Percentiles rank a stretch among this genome's conserved stretches.
Evolutionary conservation across 2,329 filamentous ascomycete genomes (phyloP).

Genomic region (Colletotrichum spaethianum): DNA sequence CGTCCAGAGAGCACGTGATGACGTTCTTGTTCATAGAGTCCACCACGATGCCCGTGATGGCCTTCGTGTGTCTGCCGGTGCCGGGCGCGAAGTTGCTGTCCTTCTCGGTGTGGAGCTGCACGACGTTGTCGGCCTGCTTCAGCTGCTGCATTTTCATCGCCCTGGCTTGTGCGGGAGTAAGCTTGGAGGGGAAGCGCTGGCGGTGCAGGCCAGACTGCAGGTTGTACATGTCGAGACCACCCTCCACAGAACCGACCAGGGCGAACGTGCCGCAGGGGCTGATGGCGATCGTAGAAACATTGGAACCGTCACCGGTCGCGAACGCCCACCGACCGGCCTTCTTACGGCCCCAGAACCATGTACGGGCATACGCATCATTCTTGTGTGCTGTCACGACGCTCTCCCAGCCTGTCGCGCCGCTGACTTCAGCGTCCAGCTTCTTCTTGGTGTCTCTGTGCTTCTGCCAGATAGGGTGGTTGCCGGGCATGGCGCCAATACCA

Average conservation of each 20-base stretch:
- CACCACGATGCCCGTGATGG: constrained; percentile 88
- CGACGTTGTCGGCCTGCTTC: constrained; percentile 70
- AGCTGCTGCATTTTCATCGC: constrained; percentile 78
- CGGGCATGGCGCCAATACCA: constrained; percentile 87
- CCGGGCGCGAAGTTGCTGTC: constrained; percentile 62
- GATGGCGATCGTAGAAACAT: constrained; percentile 89
- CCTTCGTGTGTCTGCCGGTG: constrained; percentile 82
- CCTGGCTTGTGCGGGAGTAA: constrained; percentile 84
- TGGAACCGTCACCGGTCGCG: constrained; percentile 84
- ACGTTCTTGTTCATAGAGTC: constrained; percentile 91
- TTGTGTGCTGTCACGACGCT: constrained; percentile 95
- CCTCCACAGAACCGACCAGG: constrained; percentile 85
- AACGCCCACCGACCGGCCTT: constrained; percentile 94
- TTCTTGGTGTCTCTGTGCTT: constrained; percentile 77
- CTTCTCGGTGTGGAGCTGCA: constrained; percentile 65
- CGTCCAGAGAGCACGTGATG: constrained; percentile 90
- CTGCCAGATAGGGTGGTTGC: constrained; percentile 86
- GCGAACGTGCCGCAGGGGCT: constrained; percentile 96
- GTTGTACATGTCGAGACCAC: constrained; percentile 95
- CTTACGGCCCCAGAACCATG: constrained; percentile 98
- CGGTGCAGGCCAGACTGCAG: constrained; percentile 92
- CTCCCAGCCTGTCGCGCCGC: constrained; percentile 92
- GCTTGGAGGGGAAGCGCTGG: constrained; percentile 85
- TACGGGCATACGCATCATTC: constrained; percentile 86
- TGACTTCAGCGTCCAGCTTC: constrained; percentile 77